Conservation (phyloP, 805 yeast genomes). For the Torulaspora franciscae region DNA sequence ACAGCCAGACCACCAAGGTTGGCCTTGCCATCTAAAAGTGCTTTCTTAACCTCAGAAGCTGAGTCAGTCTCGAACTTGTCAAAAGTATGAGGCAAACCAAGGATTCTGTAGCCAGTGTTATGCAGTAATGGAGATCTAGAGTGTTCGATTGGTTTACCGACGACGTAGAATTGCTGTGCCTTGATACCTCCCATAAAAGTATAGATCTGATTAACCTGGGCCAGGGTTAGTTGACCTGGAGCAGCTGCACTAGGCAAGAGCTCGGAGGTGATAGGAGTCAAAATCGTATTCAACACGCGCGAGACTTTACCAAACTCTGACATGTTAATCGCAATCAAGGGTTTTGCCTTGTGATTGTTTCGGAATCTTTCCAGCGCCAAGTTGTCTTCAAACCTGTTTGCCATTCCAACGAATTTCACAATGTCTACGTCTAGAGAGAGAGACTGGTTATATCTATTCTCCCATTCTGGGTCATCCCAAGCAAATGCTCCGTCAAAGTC, state of each 20-base stretch:
- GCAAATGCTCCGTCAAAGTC: conserved; percentile 57
- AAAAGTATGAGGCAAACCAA: conserved; percentile 75
- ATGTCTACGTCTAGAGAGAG: conserved; percentile 60
- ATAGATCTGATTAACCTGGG: conserved; percentile 55
- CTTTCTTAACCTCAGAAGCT: conserved; percentile 50
- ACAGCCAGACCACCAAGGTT: conserved; percentile 91
- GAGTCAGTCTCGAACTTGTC: conserved; percentile 61
- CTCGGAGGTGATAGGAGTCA: conserved; percentile 82
- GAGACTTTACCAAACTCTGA: conserved; percentile 72
- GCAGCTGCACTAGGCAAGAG: conserved; percentile 67
- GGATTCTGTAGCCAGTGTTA: conserved; percentile 65
- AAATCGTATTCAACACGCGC: conserved; percentile 62
- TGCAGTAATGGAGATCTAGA: conserved; percentile 89
- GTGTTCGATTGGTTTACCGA: conserved; percentile 78
- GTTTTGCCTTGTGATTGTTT: conserved; percentile 45
- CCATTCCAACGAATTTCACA: conserved; percentile 79
- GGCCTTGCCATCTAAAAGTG: conserved; percentile 42
- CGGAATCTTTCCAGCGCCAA: conserved; percentile 67
- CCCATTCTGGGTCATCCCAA: conserved; percentile 76
- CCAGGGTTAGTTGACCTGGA: conserved; percentile 69
- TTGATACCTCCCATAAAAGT: conserved; percentile 58
- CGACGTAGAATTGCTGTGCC: conserved; percentile 59
- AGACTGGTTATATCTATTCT: conserved; percentile 63
- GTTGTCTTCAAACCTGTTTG: conserved; percentile 62
- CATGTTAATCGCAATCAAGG: conserved; percentile 82